phyloP scores from a whole-genome alignment of 495 filamentous ascomycete species.

The Hyaloscypha bicolor region DNA sequence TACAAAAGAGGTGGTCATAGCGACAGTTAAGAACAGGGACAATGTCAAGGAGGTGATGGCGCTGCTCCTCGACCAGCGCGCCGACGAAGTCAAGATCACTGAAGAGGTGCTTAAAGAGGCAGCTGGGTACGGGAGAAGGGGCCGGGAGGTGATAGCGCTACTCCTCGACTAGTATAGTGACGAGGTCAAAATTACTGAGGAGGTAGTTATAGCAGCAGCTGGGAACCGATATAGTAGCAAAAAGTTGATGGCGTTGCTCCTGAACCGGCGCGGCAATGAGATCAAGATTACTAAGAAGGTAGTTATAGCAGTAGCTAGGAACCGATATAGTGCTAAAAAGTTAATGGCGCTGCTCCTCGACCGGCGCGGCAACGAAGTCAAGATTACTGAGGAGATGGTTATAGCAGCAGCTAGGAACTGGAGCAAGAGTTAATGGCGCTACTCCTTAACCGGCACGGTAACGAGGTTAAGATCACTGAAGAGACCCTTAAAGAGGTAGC shows the following conservation, averaged over 20 bases:
- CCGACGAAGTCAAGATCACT: conserved; percentile 17
- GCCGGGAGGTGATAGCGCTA: conserved; percentile 17
- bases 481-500: conserved; percentile 6
- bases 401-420: no score
- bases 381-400: no score
- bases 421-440: no score
- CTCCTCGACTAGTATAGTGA: conserved; percentile 19
- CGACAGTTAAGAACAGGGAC: neutral
- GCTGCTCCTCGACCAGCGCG: conserved; percentile 20
- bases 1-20: neutral
- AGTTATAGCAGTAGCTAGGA: neutral
- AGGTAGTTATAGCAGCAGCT: conserved; percentile 1
- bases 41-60: conserved; percentile 13
- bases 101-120: conserved; percentile 12
- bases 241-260: neutral
- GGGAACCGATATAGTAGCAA: neutral
- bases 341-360: no score
- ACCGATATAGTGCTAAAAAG: conserved; percentile 5
- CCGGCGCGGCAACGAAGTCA: no score
- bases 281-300: neutral
- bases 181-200: conserved; percentile 5
- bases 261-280: conserved; percentile 1
- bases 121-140: conserved; percentile 2
- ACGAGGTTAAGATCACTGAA: no score
- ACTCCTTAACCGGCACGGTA: no score